Percentiles rank a stretch among this genome's conserved stretches.
Conservation (phyloP, 768 basidiomycete genomes). For the Aureoboletus auriporus region DNA sequence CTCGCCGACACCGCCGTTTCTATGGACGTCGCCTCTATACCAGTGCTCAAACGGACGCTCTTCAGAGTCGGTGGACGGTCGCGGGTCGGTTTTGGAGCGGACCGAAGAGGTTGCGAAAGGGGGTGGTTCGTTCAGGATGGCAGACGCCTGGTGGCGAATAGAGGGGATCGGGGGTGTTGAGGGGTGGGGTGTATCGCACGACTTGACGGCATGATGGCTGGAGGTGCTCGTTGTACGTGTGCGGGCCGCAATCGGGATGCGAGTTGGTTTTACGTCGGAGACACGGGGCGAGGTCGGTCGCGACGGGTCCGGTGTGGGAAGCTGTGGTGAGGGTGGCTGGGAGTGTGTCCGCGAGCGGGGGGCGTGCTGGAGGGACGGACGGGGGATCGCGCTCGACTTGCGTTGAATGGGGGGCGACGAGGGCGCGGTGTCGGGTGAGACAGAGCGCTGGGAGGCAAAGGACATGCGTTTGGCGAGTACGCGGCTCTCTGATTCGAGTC, state of each 20-base stretch:
- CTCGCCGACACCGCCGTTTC: slow-evolving; percentile 89
- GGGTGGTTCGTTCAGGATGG: slow-evolving; percentile 59
- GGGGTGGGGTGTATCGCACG: slow-evolving; percentile 27
- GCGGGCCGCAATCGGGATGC: slow-evolving; percentile 45
- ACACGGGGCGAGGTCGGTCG: slow-evolving; percentile 45
- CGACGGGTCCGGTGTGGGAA: slow-evolving; percentile 35
- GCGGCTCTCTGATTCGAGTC: slow-evolving; percentile 76
- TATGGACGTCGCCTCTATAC: slow-evolving; percentile 83
- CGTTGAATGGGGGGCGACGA: slow-evolving; percentile 29
- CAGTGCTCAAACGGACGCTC: slow-evolving; percentile 85
- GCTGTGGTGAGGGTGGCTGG: slow-evolving; percentile 40
- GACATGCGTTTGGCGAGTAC: slow-evolving; percentile 77
- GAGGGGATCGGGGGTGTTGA: slow-evolving; percentile 32
- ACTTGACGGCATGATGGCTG: slow-evolving; percentile 32
- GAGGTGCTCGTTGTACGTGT: slow-evolving; percentile 39
- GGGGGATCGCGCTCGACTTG: slow-evolving; percentile 43
- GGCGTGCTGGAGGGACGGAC: slow-evolving; percentile 39
- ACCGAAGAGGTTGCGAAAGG: slow-evolving; percentile 50
- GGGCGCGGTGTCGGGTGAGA: slow-evolving; percentile 16
- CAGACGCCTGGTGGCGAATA: slow-evolving; percentile 39
- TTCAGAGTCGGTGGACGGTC: slow-evolving; percentile 70
- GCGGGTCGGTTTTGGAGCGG: slow-evolving; percentile 35
- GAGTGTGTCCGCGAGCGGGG: slow-evolving; percentile 59
- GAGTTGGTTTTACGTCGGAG: slow-evolving; percentile 39
- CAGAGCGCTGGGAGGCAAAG: slow-evolving; percentile 46